A percentile compares a stretch with the other conserved stretches of the same genome.
phyloP scores from a whole-genome alignment of 345 rosid genomes.

The Lepidium africanum region DNA sequence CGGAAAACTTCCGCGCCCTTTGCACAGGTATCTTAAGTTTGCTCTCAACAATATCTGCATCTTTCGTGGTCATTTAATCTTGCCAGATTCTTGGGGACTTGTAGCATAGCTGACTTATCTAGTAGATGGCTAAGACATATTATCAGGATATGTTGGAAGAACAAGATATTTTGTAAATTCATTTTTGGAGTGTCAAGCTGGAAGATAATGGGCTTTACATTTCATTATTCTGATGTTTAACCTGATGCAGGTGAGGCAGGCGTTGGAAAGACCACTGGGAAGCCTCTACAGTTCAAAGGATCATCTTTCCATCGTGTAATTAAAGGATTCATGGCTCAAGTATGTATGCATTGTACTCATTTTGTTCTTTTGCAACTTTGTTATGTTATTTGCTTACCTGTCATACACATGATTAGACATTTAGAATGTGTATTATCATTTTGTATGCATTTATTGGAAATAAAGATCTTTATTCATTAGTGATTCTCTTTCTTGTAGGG shows the following conservation, averaged over 20 bases:
- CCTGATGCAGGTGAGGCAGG: slow-evolving; percentile 82
- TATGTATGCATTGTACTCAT: slow-evolving; percentile 25
- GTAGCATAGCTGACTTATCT: neutral
- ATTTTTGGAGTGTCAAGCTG: neutral
- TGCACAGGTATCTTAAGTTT: slow-evolving; percentile 62
- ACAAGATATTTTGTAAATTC: neutral
- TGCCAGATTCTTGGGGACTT: neutral
- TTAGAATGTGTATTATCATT: neutral
- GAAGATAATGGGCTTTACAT: neutral
- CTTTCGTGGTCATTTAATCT: neutral
- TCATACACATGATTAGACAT: neutral
- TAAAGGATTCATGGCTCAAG: slow-evolving; percentile 97
- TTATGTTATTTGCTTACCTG: neutral
- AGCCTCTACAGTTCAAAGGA: slow-evolving; percentile 84
- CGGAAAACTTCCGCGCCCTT: slow-evolving; percentile 91
- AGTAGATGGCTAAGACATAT: neutral
- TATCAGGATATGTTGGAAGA: neutral
- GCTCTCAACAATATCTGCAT: neutral
- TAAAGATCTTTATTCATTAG: neutral
- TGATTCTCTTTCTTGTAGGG: slow-evolving; percentile 48
- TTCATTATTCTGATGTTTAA: slow-evolving; percentile 3
- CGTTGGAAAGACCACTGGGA: slow-evolving; percentile 67
- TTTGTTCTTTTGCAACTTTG: neutral
- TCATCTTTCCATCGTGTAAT: slow-evolving; percentile 81
- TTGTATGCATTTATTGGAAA: neutral